These are phyloP conservation scores for Pseudozyma sp. DNA, from an alignment of 1,284 basidiomycete genomes.

Conservation along the genomic window DNA sequence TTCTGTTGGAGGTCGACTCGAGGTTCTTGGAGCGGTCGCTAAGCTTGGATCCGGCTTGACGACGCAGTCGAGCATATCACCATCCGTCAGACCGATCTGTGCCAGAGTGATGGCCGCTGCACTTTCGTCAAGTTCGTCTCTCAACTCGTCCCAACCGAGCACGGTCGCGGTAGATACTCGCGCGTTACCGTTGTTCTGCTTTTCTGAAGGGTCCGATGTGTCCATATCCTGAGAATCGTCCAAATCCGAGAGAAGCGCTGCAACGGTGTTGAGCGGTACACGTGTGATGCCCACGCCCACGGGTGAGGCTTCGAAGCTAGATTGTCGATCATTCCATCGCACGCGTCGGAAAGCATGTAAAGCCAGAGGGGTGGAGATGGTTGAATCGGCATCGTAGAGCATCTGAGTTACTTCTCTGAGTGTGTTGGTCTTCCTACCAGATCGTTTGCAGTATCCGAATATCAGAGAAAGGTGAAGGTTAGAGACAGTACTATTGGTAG, in stretches of 20 bases:
- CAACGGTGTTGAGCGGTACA: slow-evolving; percentile 29
- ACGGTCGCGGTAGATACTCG: slow-evolving; percentile 7
- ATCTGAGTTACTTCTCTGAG: slow-evolving; percentile 57
- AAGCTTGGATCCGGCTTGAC: slow-evolving; percentile 40
- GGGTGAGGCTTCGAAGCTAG: slow-evolving; percentile 22
- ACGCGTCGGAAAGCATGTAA: slow-evolving; percentile 55
- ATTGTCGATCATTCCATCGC: slow-evolving; percentile 17
- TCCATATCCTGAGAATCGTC: slow-evolving; percentile 27
- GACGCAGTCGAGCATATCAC: slow-evolving; percentile 52
- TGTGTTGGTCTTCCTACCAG: slow-evolving; percentile 56
- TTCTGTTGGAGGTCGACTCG: slow-evolving; percentile 14
- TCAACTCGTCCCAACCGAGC: slow-evolving; percentile 24
- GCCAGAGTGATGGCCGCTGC: slow-evolving; percentile 44
- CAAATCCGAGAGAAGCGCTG: slow-evolving; percentile 29
- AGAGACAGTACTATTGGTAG: too few relatives aligned
- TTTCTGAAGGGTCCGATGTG: neutral
- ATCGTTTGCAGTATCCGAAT: neutral
- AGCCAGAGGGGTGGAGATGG: slow-evolving; percentile 44
- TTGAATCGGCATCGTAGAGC: slow-evolving; percentile 50
- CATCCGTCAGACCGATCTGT: slow-evolving; percentile 32
- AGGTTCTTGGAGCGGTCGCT: slow-evolving; percentile 17
- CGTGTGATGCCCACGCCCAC: slow-evolving; percentile 52
- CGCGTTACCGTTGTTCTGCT: neutral
- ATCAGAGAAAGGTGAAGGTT: neutral
- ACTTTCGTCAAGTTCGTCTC: slow-evolving; percentile 32